Evolutionary conservation across 73 alveolate species (phyloP).

Genomic region (Tetrahymena malaccensis): DNA sequence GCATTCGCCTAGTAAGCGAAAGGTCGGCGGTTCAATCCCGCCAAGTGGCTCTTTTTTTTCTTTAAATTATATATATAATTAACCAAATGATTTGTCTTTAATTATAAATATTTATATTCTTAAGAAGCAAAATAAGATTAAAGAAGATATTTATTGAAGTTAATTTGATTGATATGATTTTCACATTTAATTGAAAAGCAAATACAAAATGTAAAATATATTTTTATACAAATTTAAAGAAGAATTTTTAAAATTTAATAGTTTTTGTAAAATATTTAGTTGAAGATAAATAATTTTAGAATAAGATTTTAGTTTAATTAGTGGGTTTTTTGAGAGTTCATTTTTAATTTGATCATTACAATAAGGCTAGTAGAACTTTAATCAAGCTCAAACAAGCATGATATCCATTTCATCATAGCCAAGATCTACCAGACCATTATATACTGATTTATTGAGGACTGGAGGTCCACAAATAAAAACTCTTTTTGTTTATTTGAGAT

Average conservation of each 20-base stretch:
- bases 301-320: no score
- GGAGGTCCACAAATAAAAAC: background rate
- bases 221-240: no score
- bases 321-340: background rate
- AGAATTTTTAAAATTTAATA: no score
- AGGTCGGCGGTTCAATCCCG: conserved; percentile 5
- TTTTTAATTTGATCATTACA: background rate
- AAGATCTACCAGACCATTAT: background rate
- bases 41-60: background rate
- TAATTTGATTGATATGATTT: no score
- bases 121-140: no score
- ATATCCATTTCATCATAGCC: background rate
- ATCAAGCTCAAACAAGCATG: background rate
- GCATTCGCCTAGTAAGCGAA: conserved; percentile 2
- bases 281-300: background rate
- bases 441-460: background rate
- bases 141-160: no score
- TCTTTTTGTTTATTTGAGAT: background rate
- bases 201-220: no score
- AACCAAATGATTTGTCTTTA: no score
- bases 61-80: background rate
- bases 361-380: background rate
- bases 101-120: no score
- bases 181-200: no score
- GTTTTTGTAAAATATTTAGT: no score